Percentiles rank a stretch among this genome's conserved stretches.
Conservation (phyloP, 257 asterid species). For the Rehmannia glutinosa region DNA sequence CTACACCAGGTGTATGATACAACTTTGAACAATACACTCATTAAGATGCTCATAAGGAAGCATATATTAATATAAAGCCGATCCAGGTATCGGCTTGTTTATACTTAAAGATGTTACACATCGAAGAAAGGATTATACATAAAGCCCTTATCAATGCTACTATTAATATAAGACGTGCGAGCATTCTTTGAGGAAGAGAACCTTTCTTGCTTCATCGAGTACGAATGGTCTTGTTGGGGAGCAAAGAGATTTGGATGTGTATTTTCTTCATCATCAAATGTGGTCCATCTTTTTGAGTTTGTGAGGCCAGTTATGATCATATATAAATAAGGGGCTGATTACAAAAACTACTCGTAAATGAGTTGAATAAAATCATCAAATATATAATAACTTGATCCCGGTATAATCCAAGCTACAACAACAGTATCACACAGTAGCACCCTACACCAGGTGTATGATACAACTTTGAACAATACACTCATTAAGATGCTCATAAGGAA, state of each 20-base stretch:
- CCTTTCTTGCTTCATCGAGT: conserved; percentile 30
- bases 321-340: too few relatives aligned
- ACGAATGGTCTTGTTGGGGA: conserved; percentile 25
- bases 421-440: too few relatives aligned
- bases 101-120: conserved; percentile 22
- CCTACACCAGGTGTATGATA: too few relatives aligned
- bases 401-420: not conserved
- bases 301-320: too few relatives aligned
- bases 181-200: conserved; percentile 29
- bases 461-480: too few relatives aligned
- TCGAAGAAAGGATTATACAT: conserved; percentile 76
- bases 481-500: not conserved
- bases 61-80: conserved; percentile 14
- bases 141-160: conserved; percentile 66
- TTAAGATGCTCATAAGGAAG: not conserved
- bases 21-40: too few relatives aligned
- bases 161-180: conserved; percentile 26
- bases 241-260: conserved; percentile 69
- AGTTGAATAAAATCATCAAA: too few relatives aligned
- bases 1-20: too few relatives aligned
- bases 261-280: conserved; percentile 68
- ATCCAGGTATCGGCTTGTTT: conserved; percentile 26
- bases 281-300: conserved; percentile 34
- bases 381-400: not conserved
- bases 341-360: too few relatives aligned